Evolutionary conservation across 495 filamentous ascomycete species (phyloP).

Genomic region (Penicillium odoratum): DNA sequence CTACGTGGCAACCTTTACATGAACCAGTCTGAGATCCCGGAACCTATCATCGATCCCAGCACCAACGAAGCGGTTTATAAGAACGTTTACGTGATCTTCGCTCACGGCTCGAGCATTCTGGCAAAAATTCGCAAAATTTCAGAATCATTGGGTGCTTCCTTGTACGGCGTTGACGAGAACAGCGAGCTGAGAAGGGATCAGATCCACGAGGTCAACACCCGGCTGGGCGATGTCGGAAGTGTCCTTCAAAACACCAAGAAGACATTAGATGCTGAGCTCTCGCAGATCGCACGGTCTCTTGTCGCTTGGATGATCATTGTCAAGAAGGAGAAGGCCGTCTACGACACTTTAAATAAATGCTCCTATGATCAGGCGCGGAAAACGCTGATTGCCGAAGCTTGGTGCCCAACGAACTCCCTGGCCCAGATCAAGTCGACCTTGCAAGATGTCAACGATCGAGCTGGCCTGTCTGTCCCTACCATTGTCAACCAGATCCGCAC

Average conservation of each 20-base stretch:
- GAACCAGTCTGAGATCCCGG: constrained; percentile 98
- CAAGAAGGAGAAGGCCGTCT: constrained; percentile 98
- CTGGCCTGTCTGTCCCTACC: constrained; percentile 89
- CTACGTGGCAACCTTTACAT: constrained; percentile 98
- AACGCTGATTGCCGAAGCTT: constrained; percentile 95
- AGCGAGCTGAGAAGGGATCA: constrained; percentile 90
- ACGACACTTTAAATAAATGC: constrained; percentile 91
- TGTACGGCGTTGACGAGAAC: constrained; percentile 97
- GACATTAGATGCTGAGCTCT: constrained; percentile 89
- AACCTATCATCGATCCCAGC: constrained; percentile 87
- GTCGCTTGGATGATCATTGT: constrained; percentile 95
- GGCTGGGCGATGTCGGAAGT: constrained; percentile 83
- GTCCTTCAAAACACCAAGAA: constrained; percentile 95
- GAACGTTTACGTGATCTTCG: constrained; percentile 99
- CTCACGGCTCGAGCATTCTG: constrained; percentile 96
- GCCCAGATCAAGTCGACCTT: constrained; percentile 92
- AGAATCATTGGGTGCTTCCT: constrained; percentile 89
- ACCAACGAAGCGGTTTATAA: constrained; percentile 91
- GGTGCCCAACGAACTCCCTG: constrained; percentile 90
- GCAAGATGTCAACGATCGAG: constrained; percentile 93
- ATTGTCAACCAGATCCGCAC: constrained; percentile 97
- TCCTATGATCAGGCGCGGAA: constrained; percentile 95
- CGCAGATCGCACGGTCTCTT: constrained; percentile 84
- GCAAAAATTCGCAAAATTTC: constrained; percentile 99
- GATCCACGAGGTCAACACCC: constrained; percentile 93